Conservation (phyloP, 495 filamentous ascomycete species). For the Penicillium steckii region DNA sequence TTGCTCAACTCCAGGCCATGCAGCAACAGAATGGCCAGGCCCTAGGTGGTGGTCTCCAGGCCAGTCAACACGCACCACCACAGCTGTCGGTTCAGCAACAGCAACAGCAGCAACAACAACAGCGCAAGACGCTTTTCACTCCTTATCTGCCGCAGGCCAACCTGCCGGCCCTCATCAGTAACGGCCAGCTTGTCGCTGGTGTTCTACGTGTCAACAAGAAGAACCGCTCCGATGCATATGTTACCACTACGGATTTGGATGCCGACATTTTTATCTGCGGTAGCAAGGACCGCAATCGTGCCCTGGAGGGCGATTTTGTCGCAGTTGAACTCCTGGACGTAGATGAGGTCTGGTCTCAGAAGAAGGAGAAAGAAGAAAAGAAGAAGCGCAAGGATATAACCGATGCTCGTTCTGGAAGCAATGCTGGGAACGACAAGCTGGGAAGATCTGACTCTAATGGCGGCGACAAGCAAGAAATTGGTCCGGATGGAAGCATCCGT, state of each 20-base stretch:
- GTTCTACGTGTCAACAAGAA: slow-evolving; percentile 99
- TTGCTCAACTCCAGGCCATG: slow-evolving; percentile 88
- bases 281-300: slow-evolving; percentile 96
- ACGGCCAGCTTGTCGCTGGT: slow-evolving; percentile 93
- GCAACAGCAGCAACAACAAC: slow-evolving; percentile 78
- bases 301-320: slow-evolving; percentile 92
- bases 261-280: slow-evolving; percentile 99
- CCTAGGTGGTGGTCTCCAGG: slow-evolving; percentile 60
- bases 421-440: slow-evolving; percentile 66
- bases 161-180: slow-evolving; percentile 82
- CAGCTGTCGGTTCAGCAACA: slow-evolving; percentile 55
- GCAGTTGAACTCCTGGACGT: slow-evolving; percentile 96
- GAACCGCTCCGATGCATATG: slow-evolving; percentile 97
- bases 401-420: slow-evolving; percentile 75
- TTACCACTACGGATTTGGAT: slow-evolving; percentile 90
- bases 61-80: slow-evolving; percentile 73
- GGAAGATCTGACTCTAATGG: slow-evolving; percentile 63
- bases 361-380: slow-evolving; percentile 98
- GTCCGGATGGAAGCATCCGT: slow-evolving; percentile 76
- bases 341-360: slow-evolving; percentile 97
- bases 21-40: slow-evolving; percentile 82
- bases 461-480: slow-evolving; percentile 62
- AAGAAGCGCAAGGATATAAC: slow-evolving; percentile 99
- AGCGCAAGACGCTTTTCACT: slow-evolving; percentile 97
- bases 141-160: slow-evolving; percentile 96